A percentile compares a stretch with the other conserved stretches of the same genome.
phyloP scores from a whole-genome alignment of 345 rosid species.

The Gynandropsis gynandra region DNA sequence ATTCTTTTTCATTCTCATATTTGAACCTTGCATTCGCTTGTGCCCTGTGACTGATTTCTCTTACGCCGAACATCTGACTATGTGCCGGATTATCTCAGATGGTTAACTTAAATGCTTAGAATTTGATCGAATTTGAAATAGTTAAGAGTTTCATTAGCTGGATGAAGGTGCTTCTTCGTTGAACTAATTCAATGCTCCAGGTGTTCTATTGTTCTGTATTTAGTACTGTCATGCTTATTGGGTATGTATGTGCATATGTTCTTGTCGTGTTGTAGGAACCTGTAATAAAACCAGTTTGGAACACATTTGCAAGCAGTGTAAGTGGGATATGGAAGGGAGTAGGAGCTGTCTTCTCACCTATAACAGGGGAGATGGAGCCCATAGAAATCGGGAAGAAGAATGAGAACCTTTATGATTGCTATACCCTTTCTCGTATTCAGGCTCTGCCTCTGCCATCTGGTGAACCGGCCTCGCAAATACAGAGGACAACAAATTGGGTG shows the following conservation, averaged over 20 bases:
- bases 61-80: too few species aligned
- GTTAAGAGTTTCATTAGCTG: not conserved
- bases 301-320: constrained; percentile 82
- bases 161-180: not conserved
- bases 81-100: too few species aligned
- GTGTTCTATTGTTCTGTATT: not conserved
- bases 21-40: too few species aligned
- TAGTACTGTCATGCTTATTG: not conserved
- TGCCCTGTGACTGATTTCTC: too few species aligned
- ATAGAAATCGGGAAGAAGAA: constrained; percentile 62
- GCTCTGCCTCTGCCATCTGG: constrained; percentile 34
- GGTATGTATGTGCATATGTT: not conserved
- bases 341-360: constrained; percentile 86
- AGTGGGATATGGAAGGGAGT: constrained; percentile 97
- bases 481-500: constrained; percentile 77
- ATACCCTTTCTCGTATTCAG: constrained; percentile 51
- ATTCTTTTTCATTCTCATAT: too few species aligned
- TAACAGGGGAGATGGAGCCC: constrained; percentile 87
- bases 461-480: constrained; percentile 42
- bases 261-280: constrained; percentile 51
- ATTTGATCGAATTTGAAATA: too few species aligned
- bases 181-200: not conserved
- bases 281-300: constrained; percentile 75
- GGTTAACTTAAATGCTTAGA: too few species aligned
- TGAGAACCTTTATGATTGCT: constrained; percentile 70